phyloP scores from a whole-genome alignment of 2,329 filamentous ascomycete genomes.

The Periconia sp. region DNA sequence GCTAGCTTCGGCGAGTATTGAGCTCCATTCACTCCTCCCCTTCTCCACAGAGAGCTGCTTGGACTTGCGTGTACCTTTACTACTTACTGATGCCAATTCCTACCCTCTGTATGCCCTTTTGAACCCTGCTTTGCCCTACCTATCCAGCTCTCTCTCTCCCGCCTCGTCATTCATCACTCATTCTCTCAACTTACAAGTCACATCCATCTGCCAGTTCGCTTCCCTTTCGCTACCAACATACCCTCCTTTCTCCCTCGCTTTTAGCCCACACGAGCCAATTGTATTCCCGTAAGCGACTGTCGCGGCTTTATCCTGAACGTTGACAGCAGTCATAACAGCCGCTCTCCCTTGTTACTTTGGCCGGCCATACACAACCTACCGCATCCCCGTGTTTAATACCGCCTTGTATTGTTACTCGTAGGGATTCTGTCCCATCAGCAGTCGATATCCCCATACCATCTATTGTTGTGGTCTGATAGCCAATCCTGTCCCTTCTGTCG shows the following conservation, averaged over 20 bases:
- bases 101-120: constrained; percentile 28
- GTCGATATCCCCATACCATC: constrained; percentile 4
- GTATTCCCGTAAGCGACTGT: not conserved
- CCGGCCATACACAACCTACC: constrained; percentile 18
- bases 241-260: constrained; percentile 9
- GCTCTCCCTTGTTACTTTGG: constrained; percentile 5
- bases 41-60: constrained; percentile 41
- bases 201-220: constrained; percentile 14
- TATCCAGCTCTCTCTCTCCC: constrained; percentile 7
- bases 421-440: constrained; percentile 26
- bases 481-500: constrained; percentile 25
- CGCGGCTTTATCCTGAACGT: constrained; percentile 3
- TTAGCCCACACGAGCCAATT: constrained; percentile 1
- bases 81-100: constrained; percentile 38
- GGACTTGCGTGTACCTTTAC: constrained; percentile 28
- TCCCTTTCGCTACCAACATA: constrained; percentile 13
- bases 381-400: constrained; percentile 28
- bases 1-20: constrained; percentile 27
- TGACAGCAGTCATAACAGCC: constrained; percentile 8
- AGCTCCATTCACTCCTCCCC: constrained; percentile 33
- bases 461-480: constrained; percentile 26
- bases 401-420: constrained; percentile 15
- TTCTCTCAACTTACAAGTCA: constrained; percentile 15
- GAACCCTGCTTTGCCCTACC: constrained; percentile 21
- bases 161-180: not conserved